These are phyloP conservation scores for Blastocladiella emersonii DNA, from an alignment of 371 early-diverging fungal species.

Conservation along the genomic window DNA sequence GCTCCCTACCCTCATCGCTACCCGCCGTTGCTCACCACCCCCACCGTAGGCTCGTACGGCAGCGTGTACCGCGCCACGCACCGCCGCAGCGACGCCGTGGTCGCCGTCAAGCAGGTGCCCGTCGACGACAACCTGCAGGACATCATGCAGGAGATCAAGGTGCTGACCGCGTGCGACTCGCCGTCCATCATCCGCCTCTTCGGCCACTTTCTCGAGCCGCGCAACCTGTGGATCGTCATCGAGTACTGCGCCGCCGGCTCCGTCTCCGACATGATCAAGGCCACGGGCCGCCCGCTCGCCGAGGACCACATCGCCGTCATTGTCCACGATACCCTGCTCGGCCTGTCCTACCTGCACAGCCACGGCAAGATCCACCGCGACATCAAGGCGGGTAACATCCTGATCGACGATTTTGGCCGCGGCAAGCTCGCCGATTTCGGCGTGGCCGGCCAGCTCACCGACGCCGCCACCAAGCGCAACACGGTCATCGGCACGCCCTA, in stretches of 20 bases:
- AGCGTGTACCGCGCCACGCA: conserved; percentile 15
- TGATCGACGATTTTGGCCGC: conserved; percentile 47
- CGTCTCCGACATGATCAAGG: conserved; percentile 37
- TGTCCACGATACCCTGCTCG: conserved; percentile 39
- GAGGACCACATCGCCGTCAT: conserved; percentile 44
- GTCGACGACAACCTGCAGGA: conserved; percentile 40
- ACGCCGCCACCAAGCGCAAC: conserved; percentile 30
- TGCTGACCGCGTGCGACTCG: conserved; percentile 31
- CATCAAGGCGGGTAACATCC: conserved; percentile 68
- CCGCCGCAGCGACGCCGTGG: conserved; percentile 20
- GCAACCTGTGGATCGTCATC: conserved; percentile 33
- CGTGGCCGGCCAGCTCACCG: conserved; percentile 39
- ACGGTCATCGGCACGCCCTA: conserved; percentile 41
- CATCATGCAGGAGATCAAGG: conserved; percentile 43
- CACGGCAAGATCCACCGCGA: conserved; percentile 62
- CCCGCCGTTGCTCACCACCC: background rate
- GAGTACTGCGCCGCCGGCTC: conserved; percentile 48
- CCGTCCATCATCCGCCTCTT: conserved; percentile 20
- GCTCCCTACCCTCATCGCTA: background rate
- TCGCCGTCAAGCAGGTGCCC: conserved; percentile 36
- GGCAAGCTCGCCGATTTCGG: conserved; percentile 63
- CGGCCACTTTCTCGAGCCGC: background rate
- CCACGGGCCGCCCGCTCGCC: conserved; percentile 22
- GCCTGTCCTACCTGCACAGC: conserved; percentile 51
- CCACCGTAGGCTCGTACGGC: conserved; percentile 5